Conservation (phyloP, 192 early-diverging fungal species). For the Backusella macrospora region DNA sequence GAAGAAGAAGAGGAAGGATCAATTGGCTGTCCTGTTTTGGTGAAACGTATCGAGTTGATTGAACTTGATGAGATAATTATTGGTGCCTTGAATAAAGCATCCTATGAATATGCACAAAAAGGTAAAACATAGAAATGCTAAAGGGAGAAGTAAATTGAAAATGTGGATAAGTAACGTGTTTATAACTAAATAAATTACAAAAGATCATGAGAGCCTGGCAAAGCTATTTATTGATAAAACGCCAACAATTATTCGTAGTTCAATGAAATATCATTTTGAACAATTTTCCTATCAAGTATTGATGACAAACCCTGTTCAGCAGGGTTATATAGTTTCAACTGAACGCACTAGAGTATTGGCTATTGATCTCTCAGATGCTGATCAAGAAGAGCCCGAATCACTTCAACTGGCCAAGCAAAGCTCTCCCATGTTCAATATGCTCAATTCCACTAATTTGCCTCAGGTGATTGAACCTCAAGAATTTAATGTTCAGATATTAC, state of each 20-base stretch:
- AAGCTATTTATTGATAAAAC: conserved; percentile 23
- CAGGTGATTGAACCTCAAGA: conserved; percentile 27
- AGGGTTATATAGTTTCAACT: conserved; percentile 54
- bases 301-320: conserved; percentile 67
- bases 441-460: conserved; percentile 7
- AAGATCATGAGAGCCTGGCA: conserved; percentile 11
- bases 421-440: conserved; percentile 1
- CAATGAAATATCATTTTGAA: conserved; percentile 37
- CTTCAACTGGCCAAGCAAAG: neutral
- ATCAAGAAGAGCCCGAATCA: conserved; percentile 1
- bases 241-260: conserved; percentile 46
- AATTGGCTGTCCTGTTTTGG: neutral
- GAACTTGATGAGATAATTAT: conserved; percentile 66
- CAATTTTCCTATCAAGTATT: conserved; percentile 46
- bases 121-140: conserved; percentile 27
- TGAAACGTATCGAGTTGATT: conserved; percentile 49
- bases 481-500: conserved; percentile 40
- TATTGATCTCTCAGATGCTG: conserved; percentile 30
- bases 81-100: conserved; percentile 54
- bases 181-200: conserved; percentile 34
- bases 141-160: conserved; percentile 28
- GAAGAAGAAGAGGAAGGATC: conserved; percentile 24
- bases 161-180: conserved; percentile 27
- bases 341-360: conserved; percentile 58
- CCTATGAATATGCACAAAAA: conserved; percentile 51